Conservation (phyloP, 2,329 filamentous ascomycete genomes). For the Chaetothyriales sp. region DNA sequence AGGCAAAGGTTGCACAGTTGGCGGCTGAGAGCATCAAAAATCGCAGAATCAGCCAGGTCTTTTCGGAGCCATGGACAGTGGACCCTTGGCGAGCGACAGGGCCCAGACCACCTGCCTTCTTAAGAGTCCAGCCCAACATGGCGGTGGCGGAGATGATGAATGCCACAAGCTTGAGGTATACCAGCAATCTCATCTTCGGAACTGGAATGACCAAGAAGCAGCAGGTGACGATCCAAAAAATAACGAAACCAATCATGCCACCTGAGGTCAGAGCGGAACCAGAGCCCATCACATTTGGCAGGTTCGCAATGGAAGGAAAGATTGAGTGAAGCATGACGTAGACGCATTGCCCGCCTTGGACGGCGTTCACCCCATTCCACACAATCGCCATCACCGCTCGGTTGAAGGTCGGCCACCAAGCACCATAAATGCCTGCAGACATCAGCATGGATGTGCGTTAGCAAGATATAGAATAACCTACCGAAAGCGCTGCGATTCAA, state of each 20-base stretch:
- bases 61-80: constrained; percentile 48
- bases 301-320: constrained; percentile 25
- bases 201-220: constrained; percentile 16
- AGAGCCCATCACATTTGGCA: no score
- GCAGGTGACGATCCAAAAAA: constrained; percentile 20
- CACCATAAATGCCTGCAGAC: constrained; percentile 61
- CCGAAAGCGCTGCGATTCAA: no score
- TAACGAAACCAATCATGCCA: constrained; percentile 25
- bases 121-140: constrained; percentile 76
- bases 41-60: constrained; percentile 70
- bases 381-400: constrained; percentile 45
- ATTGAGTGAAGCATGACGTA: constrained; percentile 32
- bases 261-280: constrained; percentile 29
- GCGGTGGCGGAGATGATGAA: constrained; percentile 67
- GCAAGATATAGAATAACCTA: no score
- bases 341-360: constrained; percentile 25
- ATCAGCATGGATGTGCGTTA: no score
- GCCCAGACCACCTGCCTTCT: constrained; percentile 66
- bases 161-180: constrained; percentile 76
- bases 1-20: constrained; percentile 77
- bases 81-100: constrained; percentile 62
- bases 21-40: constrained; percentile 80
- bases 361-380: constrained; percentile 41
- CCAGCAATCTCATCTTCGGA: constrained; percentile 50
- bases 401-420: constrained; percentile 77